Conservation (phyloP, 495 filamentous ascomycete genomes). For the Amphirosellinia nigrospora region DNA sequence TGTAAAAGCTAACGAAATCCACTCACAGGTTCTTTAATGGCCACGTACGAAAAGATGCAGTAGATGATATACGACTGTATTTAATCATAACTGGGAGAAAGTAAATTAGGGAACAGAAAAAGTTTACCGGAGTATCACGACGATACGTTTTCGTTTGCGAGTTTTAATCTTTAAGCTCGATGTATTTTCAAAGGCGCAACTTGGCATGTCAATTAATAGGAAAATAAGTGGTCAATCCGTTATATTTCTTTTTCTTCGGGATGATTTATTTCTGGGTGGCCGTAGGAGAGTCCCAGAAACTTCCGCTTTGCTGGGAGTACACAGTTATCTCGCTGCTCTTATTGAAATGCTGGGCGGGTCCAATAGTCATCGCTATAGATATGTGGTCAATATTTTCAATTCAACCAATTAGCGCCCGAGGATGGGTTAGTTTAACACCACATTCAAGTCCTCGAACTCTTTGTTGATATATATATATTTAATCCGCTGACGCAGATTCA, state of each 20-base stretch:
- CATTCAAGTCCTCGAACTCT: too few species aligned
- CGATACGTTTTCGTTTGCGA: conserved; percentile 35
- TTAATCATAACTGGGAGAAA: conserved; percentile 13
- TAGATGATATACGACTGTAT: conserved; percentile 31
- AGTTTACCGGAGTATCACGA: conserved; percentile 29
- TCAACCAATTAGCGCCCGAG: background rate
- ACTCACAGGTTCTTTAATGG: conserved; percentile 64
- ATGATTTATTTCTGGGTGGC: background rate
- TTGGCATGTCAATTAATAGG: conserved; percentile 14
- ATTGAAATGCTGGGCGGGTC: background rate
- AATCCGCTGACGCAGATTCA: too few species aligned
- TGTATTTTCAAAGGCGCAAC: conserved; percentile 15
- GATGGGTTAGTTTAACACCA: too few species aligned
- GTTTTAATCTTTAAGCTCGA: conserved; percentile 30
- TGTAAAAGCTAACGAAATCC: conserved; percentile 35
- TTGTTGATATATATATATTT: too few species aligned
- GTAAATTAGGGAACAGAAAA: conserved; percentile 33
- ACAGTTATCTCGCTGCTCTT: background rate
- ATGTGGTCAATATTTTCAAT: background rate
- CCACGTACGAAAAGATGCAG: conserved; percentile 66
- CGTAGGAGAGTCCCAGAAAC: background rate
- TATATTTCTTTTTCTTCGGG: background rate
- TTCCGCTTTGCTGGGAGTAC: background rate
- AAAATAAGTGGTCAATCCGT: conserved; percentile 11
- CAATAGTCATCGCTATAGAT: background rate